A percentile compares a stretch with the other conserved stretches of the same genome.
These are phyloP conservation scores for Pythium rhizo-oryzae DNA, from an alignment of 352 stramenopile species.

Conservation along the genomic window DNA sequence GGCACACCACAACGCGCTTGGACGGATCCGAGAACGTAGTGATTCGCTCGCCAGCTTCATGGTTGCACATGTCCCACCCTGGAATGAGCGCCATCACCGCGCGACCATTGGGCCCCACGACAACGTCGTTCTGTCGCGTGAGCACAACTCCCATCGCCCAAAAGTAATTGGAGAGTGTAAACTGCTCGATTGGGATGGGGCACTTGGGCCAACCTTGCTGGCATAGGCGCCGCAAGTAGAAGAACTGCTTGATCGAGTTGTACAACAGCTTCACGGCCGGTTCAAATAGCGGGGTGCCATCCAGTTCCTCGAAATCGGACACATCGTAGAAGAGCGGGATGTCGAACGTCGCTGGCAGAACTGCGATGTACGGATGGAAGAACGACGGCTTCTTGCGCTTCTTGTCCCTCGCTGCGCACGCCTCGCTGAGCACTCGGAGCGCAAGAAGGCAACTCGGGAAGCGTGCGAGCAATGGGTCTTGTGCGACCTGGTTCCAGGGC, in stretches of 20 bases:
- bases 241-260: conserved; percentile 68
- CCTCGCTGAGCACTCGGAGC: conserved; percentile 45
- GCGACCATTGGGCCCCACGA: conserved; percentile 24
- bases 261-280: conserved; percentile 51
- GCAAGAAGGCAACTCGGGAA: conserved; percentile 51
- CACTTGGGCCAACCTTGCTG: conserved; percentile 28
- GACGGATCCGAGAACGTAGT: conserved; percentile 46
- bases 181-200: conserved; percentile 34
- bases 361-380: conserved; percentile 48
- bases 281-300: conserved; percentile 40
- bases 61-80: conserved; percentile 70
- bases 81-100: conserved; percentile 54
- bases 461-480: conserved; percentile 40
- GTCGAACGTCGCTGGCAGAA: conserved; percentile 46
- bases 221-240: conserved; percentile 42
- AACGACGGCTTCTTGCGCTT: conserved; percentile 26
- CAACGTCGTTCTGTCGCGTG: conserved; percentile 66
- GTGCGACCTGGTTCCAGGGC: conserved; percentile 32
- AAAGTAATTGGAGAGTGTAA: conserved; percentile 58
- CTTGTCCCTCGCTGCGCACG: neutral
- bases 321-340: conserved; percentile 54
- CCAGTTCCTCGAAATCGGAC: conserved; percentile 46
- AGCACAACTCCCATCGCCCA: conserved; percentile 60
- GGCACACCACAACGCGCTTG: conserved; percentile 37
- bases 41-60: conserved; percentile 45